Evolutionary conservation across 116 monocot genomes (phyloP).

Genomic region (Cymodocea nodosa): DNA sequence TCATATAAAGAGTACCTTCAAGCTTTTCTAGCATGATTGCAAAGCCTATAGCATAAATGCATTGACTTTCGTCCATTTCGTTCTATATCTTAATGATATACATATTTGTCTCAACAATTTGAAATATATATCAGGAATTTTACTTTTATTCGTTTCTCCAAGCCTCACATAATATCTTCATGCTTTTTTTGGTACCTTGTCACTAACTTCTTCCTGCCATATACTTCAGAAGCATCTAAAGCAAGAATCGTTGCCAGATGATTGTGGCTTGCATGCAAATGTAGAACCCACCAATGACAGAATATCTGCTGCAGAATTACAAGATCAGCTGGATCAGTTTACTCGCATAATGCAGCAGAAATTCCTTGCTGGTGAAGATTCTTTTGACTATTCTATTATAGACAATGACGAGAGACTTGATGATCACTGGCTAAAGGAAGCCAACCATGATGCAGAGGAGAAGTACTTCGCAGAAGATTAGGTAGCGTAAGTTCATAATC

Average conservation of each 20-base stretch:
- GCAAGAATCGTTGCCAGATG: not conserved
- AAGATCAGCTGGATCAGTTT: conserved; percentile 78
- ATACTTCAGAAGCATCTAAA: conserved; percentile 1
- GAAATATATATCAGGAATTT: no score
- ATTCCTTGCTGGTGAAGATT: conserved; percentile 75
- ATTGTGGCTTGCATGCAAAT: not conserved
- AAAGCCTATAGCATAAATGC: no score
- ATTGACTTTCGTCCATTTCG: no score
- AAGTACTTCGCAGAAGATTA: conserved; percentile 91
- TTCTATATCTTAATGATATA: no score
- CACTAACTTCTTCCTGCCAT: not conserved
- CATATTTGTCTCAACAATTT: no score
- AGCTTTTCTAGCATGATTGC: no score
- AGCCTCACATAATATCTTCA: no score
- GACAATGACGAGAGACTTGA: conserved; percentile 81
- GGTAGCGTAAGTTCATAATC: not conserved
- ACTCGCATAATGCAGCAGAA: conserved; percentile 86
- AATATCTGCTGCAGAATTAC: conserved; percentile 51
- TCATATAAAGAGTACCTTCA: no score
- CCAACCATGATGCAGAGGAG: conserved; percentile 77
- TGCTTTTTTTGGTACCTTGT: not conserved
- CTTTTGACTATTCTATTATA: conserved; percentile 58
- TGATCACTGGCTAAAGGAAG: conserved; percentile 83
- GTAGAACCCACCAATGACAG: conserved; percentile 11
- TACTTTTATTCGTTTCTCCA: no score